phyloP scores from a whole-genome alignment of 2,329 filamentous ascomycete species.

The Drechslera avenae region DNA sequence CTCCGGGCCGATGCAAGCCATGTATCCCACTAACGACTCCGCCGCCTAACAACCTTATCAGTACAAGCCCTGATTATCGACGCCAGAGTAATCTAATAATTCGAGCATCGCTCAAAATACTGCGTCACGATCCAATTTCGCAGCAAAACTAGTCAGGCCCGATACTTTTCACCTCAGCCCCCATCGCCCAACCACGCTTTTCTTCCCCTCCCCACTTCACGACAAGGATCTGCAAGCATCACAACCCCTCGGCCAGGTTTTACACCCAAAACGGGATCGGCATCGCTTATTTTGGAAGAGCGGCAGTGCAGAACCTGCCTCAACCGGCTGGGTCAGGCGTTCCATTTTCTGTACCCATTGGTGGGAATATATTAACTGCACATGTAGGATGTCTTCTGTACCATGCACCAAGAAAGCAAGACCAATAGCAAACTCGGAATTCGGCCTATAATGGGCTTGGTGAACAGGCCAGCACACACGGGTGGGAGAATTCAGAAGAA shows the following conservation, averaged over 20 bases:
- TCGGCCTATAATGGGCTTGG: too few relatives aligned
- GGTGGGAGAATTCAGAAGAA: too few relatives aligned
- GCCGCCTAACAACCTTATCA: neutral
- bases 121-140: neutral
- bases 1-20: slow-evolving; percentile 5
- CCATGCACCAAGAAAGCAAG: too few relatives aligned
- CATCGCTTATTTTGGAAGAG: slow-evolving; percentile 13
- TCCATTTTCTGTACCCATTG: slow-evolving; percentile 6
- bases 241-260: neutral
- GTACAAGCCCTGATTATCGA: neutral
- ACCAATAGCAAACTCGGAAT: too few relatives aligned
- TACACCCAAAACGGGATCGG: slow-evolving; percentile 9
- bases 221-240: neutral
- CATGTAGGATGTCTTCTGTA: too few relatives aligned
- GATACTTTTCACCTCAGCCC: neutral
- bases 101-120: too few relatives aligned
- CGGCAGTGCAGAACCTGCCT: slow-evolving; percentile 6
- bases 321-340: slow-evolving; percentile 15
- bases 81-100: neutral
- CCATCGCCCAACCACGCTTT: neutral
- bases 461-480: too few relatives aligned
- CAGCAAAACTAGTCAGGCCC: neutral
- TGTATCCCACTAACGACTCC: neutral
- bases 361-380: slow-evolving; percentile 15
- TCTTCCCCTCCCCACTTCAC: slow-evolving; percentile 9